Base-by-base conservation (phyloP, 306 rosid species). In the Crotalaria pallida region DNA sequence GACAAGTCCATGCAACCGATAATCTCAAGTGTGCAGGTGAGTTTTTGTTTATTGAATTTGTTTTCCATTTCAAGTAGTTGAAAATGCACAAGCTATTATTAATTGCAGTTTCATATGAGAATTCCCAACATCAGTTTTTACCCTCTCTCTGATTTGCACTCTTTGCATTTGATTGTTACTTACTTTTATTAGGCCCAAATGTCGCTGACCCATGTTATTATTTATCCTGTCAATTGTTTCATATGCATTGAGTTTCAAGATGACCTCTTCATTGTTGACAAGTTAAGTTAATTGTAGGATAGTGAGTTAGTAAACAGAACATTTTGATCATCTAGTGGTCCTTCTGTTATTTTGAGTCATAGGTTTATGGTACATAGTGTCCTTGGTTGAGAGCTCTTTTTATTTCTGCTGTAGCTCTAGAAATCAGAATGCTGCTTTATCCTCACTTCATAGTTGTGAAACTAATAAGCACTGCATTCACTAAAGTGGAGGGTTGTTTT, bases 1-100 rank as follows among this genome's bases (percentile, higher is more conserved):
- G 79, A 84, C 36, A 43, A 65, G 27, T 21, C 51, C 9, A 13
- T 22, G 48, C 67, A 22, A 47, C 18, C 77, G 70, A 49, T 69
- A 5, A 10, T 51, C 65, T 66, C 58, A 48, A 71, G 65, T 47
- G 51, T 23, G 34, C 13, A 19, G 56, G 77, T 80, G 47, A 70
- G 71, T 9, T 24, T 57, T 72, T 52, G 36, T 45, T 33, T 17
- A 7, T 40, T 8, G 44, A 68, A 10, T 45, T 67, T 31, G 3
- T 65, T 15, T 48, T 26, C 10, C 21, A 18, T 58, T 49, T 58
- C 44, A 65, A 49, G 31, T 17, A 24, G 24, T 6, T 72, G 16
- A 13, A 21, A 58, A 56, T 58, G 51, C n/a, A 7, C 22, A 8
- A 47, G 33, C 11, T 34, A 72, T 12, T n/a, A n/a, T 12, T n/a